Evolutionary conservation across 2,329 filamentous ascomycete genomes (phyloP).

Genomic region (Penicillium italicum): DNA sequence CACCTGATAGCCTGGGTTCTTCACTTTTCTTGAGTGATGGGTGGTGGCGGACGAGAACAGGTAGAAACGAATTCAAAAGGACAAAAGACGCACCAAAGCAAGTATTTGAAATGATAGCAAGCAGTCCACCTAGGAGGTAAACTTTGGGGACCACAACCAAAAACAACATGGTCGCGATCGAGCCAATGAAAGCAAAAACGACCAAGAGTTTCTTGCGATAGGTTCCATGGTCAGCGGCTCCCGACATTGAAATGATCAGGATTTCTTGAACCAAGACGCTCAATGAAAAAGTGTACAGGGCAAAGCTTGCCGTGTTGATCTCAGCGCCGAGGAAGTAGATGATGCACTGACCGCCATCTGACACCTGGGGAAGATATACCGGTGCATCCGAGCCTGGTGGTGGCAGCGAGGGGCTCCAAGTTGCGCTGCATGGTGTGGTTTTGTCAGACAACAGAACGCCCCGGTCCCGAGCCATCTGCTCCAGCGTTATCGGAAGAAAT

Average conservation of each 20-base stretch:
- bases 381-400: background rate
- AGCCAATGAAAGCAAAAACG: constrained; percentile 77
- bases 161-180: constrained; percentile 82
- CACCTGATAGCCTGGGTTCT: background rate
- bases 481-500: constrained; percentile 92
- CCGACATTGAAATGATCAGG: constrained; percentile 92
- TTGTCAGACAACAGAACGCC: constrained; percentile 80
- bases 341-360: constrained; percentile 65
- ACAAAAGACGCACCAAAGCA: constrained; percentile 95
- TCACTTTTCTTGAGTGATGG: constrained; percentile 45
- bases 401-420: constrained; percentile 48
- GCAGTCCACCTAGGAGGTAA: constrained; percentile 75
- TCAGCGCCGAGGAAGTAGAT: constrained; percentile 76
- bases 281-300: constrained; percentile 96
- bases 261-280: constrained; percentile 86
- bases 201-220: constrained; percentile 87
- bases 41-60: constrained; percentile 84
- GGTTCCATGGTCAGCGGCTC: constrained; percentile 87
- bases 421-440: constrained; percentile 68
- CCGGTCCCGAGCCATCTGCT: constrained; percentile 88
- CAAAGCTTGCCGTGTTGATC: constrained; percentile 94
- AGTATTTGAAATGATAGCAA: constrained; percentile 88
- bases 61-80: constrained; percentile 89
- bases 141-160: constrained; percentile 70
- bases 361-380: constrained; percentile 21